Base-by-base conservation (phyloP, 2,329 filamentous ascomycete genomes). In the Fusarium miscanthi region DNA sequence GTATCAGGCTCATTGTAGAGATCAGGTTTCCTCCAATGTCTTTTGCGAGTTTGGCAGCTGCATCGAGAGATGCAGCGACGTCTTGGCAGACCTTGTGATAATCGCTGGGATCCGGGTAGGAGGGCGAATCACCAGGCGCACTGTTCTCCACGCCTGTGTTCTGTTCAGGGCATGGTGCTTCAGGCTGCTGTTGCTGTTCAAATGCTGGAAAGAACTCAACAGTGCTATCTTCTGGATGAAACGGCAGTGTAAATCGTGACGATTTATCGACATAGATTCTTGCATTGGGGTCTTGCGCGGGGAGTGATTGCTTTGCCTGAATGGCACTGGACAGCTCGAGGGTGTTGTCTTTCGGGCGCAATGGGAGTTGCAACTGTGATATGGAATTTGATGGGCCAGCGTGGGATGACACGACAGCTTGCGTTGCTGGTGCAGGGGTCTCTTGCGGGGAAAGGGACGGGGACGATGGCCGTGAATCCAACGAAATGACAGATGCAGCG, bases 401-500 rank as follows among this genome's bases (percentile, higher is more conserved):
- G 38, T 19, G 38, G 21, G 23, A 25, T 40, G n/a, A 3, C 38
- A 13, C 21, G n/a, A 19, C 7, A 46, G 17, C 13, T 13, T 21
- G 45, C 17, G 40, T 21, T 9, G 30, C 5, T 23, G 45, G 17
- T 38, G 27, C 56, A 38, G 56, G 37, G 54, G 6, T 10, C 19
- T 31, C 23, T 43, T 59, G 56, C 57, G 56, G 43, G 23, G 33
- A 11, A 21, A 23, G 45, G 17, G 27, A 42, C 12, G 56, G 61
- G 10, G 56, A 49, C 6, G 48, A 37, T 13, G 63, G 61, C 8
- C 35, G 31, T 4, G 57, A 62, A 21, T 51, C 56, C 10, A 76
- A 54, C 16, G 75, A 77, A 11, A 75, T 13, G 11, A 77, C 67
- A 2, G 75, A 77, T 2, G 66, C 57, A 9, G 63, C 63, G 25